Base-by-base conservation (phyloP, 805 yeast species). In the Blastobotrys robertii region DNA sequence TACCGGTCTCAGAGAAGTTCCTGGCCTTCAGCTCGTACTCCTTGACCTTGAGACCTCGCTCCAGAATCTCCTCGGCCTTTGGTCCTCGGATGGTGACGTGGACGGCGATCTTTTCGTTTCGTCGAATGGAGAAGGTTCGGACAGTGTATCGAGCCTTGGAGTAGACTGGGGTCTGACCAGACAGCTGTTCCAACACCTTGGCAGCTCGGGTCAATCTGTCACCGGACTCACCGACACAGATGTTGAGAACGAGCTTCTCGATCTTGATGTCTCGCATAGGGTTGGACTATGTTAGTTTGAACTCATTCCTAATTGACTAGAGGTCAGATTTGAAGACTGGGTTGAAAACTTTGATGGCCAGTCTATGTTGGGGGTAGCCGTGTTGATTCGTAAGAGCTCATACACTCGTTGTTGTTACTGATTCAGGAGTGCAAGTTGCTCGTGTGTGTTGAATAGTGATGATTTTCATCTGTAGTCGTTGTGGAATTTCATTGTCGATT, bases 201-300 rank as follows among this genome's bases (percentile, higher is more conserved):
- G 98, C 92, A 64, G 98, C 98, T 84, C 98, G 90, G 79, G 98
- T 92, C 73, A 92, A 86, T 83, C 97, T 84, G 76, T 92, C 98
- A 81, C 98, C 98, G 74, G 97, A 88, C 78, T 92, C 98, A 79
- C 98, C 98, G 73, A 92, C 98, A 75, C 95, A 88, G 77, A 92
- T 92, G 92, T 92, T 92, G 74, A 92, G 84, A 74, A 92, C 97
- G 74, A 92, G 83, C 78, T 92, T 92, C 78, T 92, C 97, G 78
- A 92, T 90, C 79, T 83, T 88, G 75, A 92, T 79, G 65, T 92
- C 97, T 77, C 95, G 92, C 97, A 92, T 90, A 75, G 84, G 79
- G 78, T 92, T 92, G 55, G 66, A 19, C 25, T 19, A 19, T 19
- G 25, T 19, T 19, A 19, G 25, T 19, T 19, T 19, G n/a, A n/a